phyloP scores from a whole-genome alignment of 1,139 yeast species.

The Debaryomycetaceae sp. region DNA sequence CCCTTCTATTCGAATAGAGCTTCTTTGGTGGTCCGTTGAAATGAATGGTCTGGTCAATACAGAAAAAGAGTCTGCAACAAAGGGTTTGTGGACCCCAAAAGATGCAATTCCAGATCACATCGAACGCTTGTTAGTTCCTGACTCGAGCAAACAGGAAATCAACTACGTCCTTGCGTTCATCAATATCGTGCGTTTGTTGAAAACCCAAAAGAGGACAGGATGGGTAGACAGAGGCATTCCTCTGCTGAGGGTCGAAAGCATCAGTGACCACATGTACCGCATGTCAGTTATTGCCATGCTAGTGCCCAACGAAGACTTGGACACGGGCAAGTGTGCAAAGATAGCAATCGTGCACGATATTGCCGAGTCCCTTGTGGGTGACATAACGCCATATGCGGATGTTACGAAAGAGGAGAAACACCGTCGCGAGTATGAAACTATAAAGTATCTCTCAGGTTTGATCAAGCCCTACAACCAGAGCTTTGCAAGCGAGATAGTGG shows the following conservation, averaged over 20 bases:
- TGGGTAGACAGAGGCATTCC: slow-evolving; percentile 81
- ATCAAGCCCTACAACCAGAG: slow-evolving; percentile 59
- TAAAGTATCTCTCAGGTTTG: slow-evolving; percentile 59
- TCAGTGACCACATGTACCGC: slow-evolving; percentile 95
- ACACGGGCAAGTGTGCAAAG: slow-evolving; percentile 63
- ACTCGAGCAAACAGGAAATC: slow-evolving; percentile 17
- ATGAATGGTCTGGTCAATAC: background rate
- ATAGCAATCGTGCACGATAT: slow-evolving; percentile 91
- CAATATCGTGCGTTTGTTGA: slow-evolving; percentile 71
- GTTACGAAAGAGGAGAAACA: slow-evolving; percentile 72
- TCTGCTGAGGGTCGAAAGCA: slow-evolving; percentile 55
- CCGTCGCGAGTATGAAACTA: slow-evolving; percentile 73
- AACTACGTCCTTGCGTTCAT: slow-evolving; percentile 67
- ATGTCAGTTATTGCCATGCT: slow-evolving; percentile 85
- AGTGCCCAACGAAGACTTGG: slow-evolving; percentile 42
- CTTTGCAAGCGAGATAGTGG: slow-evolving; percentile 65
- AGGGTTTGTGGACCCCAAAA: slow-evolving; percentile 53
- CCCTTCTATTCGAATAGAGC: no score
- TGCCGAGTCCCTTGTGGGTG: slow-evolving; percentile 93
- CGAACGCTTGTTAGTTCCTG: slow-evolving; percentile 34
- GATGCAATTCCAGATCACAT: slow-evolving; percentile 54
- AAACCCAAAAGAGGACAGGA: slow-evolving; percentile 85
- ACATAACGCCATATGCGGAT: slow-evolving; percentile 82
- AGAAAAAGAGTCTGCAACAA: slow-evolving; percentile 9
- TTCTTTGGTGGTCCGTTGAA: no score